Percentiles rank a stretch among this genome's conserved stretches.
phyloP scores from a whole-genome alignment of 2,329 filamentous ascomycete species.

The Ilyonectria sp. region DNA sequence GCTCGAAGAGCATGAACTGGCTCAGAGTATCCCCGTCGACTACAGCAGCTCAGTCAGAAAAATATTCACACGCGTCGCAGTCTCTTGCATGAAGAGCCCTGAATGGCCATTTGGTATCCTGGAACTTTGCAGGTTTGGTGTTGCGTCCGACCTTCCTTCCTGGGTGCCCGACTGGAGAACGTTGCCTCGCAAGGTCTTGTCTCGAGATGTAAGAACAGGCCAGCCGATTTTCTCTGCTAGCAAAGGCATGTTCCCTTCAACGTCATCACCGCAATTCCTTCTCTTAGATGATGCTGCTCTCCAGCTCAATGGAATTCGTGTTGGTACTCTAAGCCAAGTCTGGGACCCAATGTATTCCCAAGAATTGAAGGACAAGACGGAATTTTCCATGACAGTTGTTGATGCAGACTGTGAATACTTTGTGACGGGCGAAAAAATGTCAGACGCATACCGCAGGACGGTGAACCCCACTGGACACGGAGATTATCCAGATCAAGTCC shows the following conservation, averaged over 20 bases:
- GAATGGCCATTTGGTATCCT: slow-evolving; percentile 11
- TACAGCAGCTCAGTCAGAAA: slow-evolving; percentile 1
- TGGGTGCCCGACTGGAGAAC: slow-evolving; percentile 20
- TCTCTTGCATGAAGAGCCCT: neutral
- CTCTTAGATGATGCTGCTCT: slow-evolving; percentile 4
- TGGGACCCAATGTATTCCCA: slow-evolving; percentile 7
- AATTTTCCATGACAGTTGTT: neutral
- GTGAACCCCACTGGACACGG: slow-evolving; percentile 1
- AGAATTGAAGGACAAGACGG: slow-evolving; percentile 10
- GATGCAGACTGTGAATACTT: neutral
- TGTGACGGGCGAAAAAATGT: slow-evolving; percentile 13
- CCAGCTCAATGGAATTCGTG: slow-evolving; percentile 1
- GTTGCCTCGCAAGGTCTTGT: slow-evolving; percentile 2
- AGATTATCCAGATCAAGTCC: slow-evolving; percentile 4
- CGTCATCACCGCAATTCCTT: neutral
- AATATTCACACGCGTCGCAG: neutral
- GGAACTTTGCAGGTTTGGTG: slow-evolving; percentile 12
- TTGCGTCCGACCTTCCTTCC: slow-evolving; percentile 3
- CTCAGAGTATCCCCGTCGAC: slow-evolving; percentile 4
- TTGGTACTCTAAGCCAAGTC: neutral
- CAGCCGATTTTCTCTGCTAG: neutral
- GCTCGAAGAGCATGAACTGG: neutral
- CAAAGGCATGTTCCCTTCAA: neutral
- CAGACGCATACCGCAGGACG: slow-evolving; percentile 1
- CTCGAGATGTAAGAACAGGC: slow-evolving; percentile 2